Conservation (phyloP, 352 stramenopile species). For the Pythium aquatile region DNA sequence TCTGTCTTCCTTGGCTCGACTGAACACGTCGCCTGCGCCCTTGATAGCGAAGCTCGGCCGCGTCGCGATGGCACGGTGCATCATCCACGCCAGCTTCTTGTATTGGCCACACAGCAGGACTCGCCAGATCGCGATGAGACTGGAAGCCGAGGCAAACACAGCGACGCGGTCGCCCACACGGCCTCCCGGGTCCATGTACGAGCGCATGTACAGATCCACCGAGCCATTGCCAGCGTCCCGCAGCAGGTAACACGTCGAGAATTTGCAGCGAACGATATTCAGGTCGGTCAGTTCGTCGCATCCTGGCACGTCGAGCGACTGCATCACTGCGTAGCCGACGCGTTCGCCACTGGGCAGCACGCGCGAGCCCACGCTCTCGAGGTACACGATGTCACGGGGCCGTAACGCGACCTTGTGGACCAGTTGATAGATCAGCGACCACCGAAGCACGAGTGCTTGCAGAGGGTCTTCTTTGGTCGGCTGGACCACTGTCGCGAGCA, state of each 20-base stretch:
- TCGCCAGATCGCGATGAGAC: conserved; percentile 9
- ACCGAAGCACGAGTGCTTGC: conserved; percentile 7
- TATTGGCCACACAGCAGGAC: conserved; percentile 9
- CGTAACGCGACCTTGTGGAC: conserved; percentile 9
- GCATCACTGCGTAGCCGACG: conserved; percentile 12
- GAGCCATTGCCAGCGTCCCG: conserved; percentile 36
- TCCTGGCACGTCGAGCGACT: conserved; percentile 14
- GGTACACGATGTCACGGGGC: conserved; percentile 6
- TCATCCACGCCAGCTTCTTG: conserved; percentile 17
- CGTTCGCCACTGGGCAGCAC: conserved; percentile 6
- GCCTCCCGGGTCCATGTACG: conserved; percentile 39
- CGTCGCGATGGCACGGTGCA: not conserved
- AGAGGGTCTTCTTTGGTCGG: conserved; percentile 7
- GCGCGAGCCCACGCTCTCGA: conserved; percentile 12
- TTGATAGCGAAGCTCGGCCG: not conserved
- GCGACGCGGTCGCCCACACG: conserved; percentile 8
- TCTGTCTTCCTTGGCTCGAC: not conserved
- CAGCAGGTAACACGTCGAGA: conserved; percentile 49
- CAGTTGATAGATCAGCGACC: conserved; percentile 19
- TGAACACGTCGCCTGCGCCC: not conserved
- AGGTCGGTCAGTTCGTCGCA: conserved; percentile 9
- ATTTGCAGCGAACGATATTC: conserved; percentile 41
- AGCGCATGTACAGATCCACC: conserved; percentile 48
- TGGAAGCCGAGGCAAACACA: not conserved
- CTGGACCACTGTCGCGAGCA: conserved; percentile 6